Conservation (phyloP, 805 yeast genomes). For the Candida sphagnicola region DNA sequence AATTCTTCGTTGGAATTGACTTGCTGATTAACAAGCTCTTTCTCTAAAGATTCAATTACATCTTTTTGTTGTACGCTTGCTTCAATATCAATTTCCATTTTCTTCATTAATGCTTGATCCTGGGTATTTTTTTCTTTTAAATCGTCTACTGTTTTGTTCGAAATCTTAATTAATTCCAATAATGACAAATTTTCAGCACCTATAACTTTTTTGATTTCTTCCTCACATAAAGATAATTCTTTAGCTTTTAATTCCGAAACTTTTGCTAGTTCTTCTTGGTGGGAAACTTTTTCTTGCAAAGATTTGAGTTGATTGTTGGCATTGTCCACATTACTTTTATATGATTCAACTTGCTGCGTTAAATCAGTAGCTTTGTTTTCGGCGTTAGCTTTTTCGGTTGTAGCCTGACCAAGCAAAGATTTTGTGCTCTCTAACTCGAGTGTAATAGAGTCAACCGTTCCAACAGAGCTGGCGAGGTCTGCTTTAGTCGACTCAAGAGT, state of each 20-base stretch:
- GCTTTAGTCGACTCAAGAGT: constrained; percentile 5
- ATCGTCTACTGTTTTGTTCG: neutral
- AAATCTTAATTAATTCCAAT: neutral
- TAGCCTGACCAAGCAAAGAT: no score
- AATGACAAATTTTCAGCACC: neutral
- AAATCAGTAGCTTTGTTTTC: neutral
- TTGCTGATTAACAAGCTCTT: constrained; percentile 5
- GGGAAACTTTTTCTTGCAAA: neutral
- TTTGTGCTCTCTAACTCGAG: constrained; percentile 4
- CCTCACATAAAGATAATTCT: neutral
- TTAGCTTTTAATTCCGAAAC: neutral
- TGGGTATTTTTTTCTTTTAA: neutral
- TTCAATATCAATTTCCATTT: neutral
- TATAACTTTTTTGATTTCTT: neutral
- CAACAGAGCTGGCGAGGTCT: no score
- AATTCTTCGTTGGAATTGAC: neutral
- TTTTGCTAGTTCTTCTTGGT: neutral
- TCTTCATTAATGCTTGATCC: neutral
- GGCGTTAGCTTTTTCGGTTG: neutral
- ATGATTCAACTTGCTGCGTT: neutral
- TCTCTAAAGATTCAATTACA: constrained; percentile 8
- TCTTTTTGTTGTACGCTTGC: constrained; percentile 2
- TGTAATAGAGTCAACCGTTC: constrained; percentile 1
- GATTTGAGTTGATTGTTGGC: neutral
- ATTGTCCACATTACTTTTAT: neutral